Percentiles rank a stretch among this genome's conserved stretches.
Evolutionary conservation across 768 basidiomycete genomes (phyloP).

Genomic region (Naganishia kalamii): DNA sequence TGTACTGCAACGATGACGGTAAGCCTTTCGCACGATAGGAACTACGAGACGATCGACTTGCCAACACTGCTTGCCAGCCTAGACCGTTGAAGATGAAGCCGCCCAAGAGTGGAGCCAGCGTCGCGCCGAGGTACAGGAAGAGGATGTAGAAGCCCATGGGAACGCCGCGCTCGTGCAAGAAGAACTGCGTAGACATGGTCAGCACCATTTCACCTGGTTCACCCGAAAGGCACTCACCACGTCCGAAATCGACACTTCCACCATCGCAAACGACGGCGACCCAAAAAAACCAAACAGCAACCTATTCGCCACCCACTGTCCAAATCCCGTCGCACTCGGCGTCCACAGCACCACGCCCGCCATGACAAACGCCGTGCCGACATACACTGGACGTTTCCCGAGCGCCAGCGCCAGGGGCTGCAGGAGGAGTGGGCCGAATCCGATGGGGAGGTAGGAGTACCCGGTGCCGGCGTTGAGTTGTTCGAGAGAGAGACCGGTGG

Average conservation of each 20-base stretch:
- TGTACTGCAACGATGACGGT: no score
- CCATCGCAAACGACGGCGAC: constrained; percentile 21
- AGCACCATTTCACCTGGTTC: not conserved
- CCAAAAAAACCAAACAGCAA: constrained; percentile 22
- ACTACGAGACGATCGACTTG: constrained; percentile 3
- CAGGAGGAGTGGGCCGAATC: constrained; percentile 15
- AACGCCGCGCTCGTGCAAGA: not conserved
- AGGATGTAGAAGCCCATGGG: constrained; percentile 14
- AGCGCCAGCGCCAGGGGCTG: constrained; percentile 25
- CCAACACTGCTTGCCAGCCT: constrained; percentile 22
- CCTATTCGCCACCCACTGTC: constrained; percentile 23
- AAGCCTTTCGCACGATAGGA: not conserved
- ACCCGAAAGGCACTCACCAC: constrained; percentile 6
- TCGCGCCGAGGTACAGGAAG: constrained; percentile 16
- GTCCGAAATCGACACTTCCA: constrained; percentile 25
- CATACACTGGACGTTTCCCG: constrained; percentile 21
- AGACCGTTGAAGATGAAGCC: constrained; percentile 22
- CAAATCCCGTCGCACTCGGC: constrained; percentile 11
- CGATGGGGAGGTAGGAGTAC: constrained; percentile 25
- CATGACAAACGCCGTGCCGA: constrained; percentile 15
- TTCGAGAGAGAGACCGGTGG: constrained; percentile 23
- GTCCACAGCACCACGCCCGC: constrained; percentile 24
- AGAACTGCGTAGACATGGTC: not conserved
- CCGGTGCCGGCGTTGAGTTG: constrained; percentile 24
- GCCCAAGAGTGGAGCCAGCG: constrained; percentile 18